Evolutionary conservation across 2,329 filamentous ascomycete genomes (phyloP).

Genomic region (Leptographium wingfieldii): DNA sequence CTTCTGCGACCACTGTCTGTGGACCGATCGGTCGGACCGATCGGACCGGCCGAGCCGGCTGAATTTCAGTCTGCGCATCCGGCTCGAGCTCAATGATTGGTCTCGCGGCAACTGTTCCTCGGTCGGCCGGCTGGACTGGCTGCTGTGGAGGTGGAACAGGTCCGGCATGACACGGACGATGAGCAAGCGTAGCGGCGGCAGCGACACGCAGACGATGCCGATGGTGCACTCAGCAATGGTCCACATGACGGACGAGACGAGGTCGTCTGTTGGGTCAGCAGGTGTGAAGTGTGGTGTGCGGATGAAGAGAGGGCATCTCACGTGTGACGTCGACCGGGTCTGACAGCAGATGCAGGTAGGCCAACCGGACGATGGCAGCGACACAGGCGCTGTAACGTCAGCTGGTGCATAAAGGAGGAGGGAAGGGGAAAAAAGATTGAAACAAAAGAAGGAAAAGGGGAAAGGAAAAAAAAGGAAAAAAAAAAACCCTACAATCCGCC

Average conservation of each 20-base stretch:
- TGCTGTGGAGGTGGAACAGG: not conserved
- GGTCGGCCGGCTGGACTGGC: not conserved
- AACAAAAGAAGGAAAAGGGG: not conserved
- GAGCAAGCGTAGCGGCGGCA: slow-evolving; percentile 18
- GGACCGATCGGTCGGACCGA: not conserved
- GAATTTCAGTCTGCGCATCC: not conserved
- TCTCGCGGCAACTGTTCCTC: not conserved
- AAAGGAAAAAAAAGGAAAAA: not conserved
- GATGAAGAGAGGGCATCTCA: slow-evolving; percentile 3
- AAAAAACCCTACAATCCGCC: slow-evolving; percentile 17
- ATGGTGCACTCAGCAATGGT: slow-evolving; percentile 20
- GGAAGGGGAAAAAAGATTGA: not conserved
- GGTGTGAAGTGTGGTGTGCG: not conserved
- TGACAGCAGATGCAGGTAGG: slow-evolving; percentile 14
- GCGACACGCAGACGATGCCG: slow-evolving; percentile 21
- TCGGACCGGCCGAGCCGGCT: not conserved
- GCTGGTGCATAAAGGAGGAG: not conserved
- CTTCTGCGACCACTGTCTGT: not conserved
- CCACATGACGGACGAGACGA: slow-evolving; percentile 19
- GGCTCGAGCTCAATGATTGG: not conserved
- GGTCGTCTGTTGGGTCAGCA: slow-evolving; percentile 13
- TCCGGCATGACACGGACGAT: slow-evolving; percentile 7
- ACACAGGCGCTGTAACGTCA: slow-evolving; percentile 15
- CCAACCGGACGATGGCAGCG: slow-evolving; percentile 14
- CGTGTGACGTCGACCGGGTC: slow-evolving; percentile 17